Percentiles rank a stretch among this genome's conserved stretches.
Evolutionary conservation across 2,329 filamentous ascomycete species (phyloP).

Genomic region (Scleromitrula shiraiana): DNA sequence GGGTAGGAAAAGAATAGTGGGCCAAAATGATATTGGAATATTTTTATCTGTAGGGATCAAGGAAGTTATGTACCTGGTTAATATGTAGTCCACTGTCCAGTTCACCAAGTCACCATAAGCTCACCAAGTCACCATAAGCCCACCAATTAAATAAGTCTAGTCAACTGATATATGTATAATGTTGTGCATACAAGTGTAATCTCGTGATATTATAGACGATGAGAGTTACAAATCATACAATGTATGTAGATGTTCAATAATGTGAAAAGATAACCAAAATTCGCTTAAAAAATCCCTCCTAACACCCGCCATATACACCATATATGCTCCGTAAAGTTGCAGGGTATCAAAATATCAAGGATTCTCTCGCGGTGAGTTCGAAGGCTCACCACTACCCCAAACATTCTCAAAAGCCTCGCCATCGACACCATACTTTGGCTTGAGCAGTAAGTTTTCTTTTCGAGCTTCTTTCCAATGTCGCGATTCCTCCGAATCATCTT

Average conservation of each 20-base stretch:
- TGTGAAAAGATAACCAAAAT: too few species aligned
- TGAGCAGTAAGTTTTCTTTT: slow-evolving; percentile 20
- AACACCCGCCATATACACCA: too few species aligned
- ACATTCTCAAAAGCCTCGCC: slow-evolving; percentile 31
- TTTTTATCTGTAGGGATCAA: not conserved
- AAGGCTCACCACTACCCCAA: slow-evolving; percentile 25
- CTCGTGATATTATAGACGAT: too few species aligned
- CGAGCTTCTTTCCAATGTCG: slow-evolving; percentile 34
- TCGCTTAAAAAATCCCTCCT: not conserved
- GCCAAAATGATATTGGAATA: not conserved
- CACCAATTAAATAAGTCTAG: not conserved
- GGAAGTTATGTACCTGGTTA: not conserved
- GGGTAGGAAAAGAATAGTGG: not conserved
- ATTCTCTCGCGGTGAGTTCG: slow-evolving; percentile 24
- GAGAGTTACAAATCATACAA: too few species aligned
- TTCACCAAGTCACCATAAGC: too few species aligned
- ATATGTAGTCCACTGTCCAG: too few species aligned
- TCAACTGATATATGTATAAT: not conserved
- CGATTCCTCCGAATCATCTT: slow-evolving; percentile 35
- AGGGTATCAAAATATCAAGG: slow-evolving; percentile 22
- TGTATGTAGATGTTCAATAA: too few species aligned
- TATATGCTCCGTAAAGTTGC: not conserved
- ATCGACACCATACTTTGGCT: slow-evolving; percentile 29
- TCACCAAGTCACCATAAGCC: too few species aligned
- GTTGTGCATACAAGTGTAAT: not conserved